Evolutionary conservation across 2,329 filamentous ascomycete species (phyloP), one percentile per base, ranked within the genome.

Genomic region (Epichloe bromicola): DNA sequence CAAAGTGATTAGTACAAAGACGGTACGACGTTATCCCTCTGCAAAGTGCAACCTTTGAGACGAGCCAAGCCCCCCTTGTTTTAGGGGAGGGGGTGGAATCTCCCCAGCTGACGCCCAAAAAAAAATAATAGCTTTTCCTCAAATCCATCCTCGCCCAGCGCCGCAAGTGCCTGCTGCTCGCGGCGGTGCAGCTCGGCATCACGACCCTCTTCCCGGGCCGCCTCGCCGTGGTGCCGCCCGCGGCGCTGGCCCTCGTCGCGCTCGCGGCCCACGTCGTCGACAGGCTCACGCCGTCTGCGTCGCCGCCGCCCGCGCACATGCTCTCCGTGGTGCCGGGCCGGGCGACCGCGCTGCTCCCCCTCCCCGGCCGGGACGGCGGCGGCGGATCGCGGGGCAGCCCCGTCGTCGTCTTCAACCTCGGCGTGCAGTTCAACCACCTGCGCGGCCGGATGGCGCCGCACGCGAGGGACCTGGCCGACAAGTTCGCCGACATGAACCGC

Each of bases 401-500:
- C 17, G 37, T 73, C 20, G 67, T 72, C 37, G 68, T 72, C 50
- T 72, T 74, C 61, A 67, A 72, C 57, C 63, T 74, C 14, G 71
- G 71, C 46, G 60, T 67, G 12, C 70, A 72, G 52, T 63, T 63
- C 58, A 73, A 73, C 63, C 71, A 74, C 48, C 75, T 76, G 0
- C 65, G 78, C 1, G 75, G 77, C 3, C 42, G 70, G 8, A 59
- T 78, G 19, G 63, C 67, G 2, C 75, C 76, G 0, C 69, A 71
- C 46, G 68, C 64, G 51, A 61, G 61, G 23, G 63, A 72, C 17
- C 57, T 74, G 0, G 64, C 59, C 43, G 55, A 58, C 0, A 63
- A 63, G 54, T 75, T 78, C 56, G 12, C 42, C 0, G 53, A 49
- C 8, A 72, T 78, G 67, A 56, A 65, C 30, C 46, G 49, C 0